Percentiles rank a stretch among this genome's conserved stretches.
Evolutionary conservation across 2,329 filamentous ascomycete species (phyloP).

Genomic region (Graphilbum sp.): DNA sequence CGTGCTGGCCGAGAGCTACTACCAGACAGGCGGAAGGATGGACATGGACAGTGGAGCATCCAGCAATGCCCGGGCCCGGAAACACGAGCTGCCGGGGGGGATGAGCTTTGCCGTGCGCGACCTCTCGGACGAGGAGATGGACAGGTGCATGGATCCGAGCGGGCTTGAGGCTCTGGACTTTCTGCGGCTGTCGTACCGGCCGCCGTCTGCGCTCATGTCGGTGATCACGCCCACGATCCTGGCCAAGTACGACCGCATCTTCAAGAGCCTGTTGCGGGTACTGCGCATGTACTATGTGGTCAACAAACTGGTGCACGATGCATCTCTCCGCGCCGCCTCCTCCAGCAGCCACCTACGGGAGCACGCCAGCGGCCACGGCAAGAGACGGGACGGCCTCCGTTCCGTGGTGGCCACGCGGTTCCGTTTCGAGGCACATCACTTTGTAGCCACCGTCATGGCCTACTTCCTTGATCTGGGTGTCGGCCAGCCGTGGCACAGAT

Average conservation of each 20-base stretch:
- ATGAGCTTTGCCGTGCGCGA: constrained; percentile 76
- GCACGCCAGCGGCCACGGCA: background rate
- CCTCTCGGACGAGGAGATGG: constrained; percentile 60
- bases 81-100: constrained; percentile 42
- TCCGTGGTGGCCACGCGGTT: constrained; percentile 33
- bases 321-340: constrained; percentile 15
- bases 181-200: constrained; percentile 68
- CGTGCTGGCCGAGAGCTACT: constrained; percentile 60
- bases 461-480: constrained; percentile 75
- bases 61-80: no score
- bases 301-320: constrained; percentile 43
- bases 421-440: constrained; percentile 61
- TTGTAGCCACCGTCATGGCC: constrained; percentile 53
- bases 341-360: constrained; percentile 1
- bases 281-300: constrained; percentile 65
- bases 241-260: constrained; percentile 71
- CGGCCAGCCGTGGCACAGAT: constrained; percentile 52
- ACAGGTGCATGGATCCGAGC: constrained; percentile 66
- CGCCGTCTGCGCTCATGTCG: constrained; percentile 52
- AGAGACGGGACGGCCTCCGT: no score
- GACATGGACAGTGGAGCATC: no score
- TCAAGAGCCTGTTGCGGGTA: constrained; percentile 62
- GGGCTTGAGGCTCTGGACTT: constrained; percentile 88
- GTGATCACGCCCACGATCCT: constrained; percentile 58
- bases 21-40: background rate